Evolutionary conservation across 2,329 filamentous ascomycete genomes (phyloP), one percentile per base, ranked within the genome.

Genomic region (Claviceps africana): DNA sequence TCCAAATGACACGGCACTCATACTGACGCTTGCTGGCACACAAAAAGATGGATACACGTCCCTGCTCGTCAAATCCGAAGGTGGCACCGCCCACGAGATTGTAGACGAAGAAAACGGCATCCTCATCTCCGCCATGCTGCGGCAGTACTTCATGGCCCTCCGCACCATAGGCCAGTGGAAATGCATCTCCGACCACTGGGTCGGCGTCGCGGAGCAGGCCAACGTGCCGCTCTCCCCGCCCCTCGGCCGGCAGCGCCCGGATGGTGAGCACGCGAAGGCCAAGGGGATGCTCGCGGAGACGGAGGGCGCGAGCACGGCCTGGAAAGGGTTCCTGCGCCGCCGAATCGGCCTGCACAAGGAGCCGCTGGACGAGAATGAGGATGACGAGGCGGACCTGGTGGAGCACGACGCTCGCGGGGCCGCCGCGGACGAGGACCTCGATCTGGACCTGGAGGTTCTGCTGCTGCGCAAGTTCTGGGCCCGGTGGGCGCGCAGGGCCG

Each of bases 71-170:
- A 70, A 85, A 58, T 79, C 82, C 3, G 84, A 88, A 65, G 89
- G 89, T 28, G 88, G 88, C 17, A 70, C 77, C 3, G 85, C 83
- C 1, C 82, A 88, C 58, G 86, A 90, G 62, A 70, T 95, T 17
- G 83, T 95, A 5, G 82, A 81, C 31, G 88, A 95, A 61, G 89
- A 96, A 64, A 90, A 86, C 58, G 90, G 89, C 3, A 82, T 94
- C 17, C 74, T 95, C 52, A 87, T 95, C 60, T 89, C 85, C 48
- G 87, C 86, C 62, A 83, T 96, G 65, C 74, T 96, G 21, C 81
- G 89, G 13, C 89, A 95, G 64, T 95, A 95, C 67, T 95, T 95
- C 67, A 85, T 95, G 77, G 86, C 83, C 7, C 74, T 95, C 44
- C 86, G 87, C 52, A 84, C 90, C 1, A 70, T 95, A 28, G 86